A percentile compares a stretch with the other conserved stretches of the same genome.
Conservation (phyloP, 164 flowering plant genomes). For the Amborella trichopoda region DNA sequence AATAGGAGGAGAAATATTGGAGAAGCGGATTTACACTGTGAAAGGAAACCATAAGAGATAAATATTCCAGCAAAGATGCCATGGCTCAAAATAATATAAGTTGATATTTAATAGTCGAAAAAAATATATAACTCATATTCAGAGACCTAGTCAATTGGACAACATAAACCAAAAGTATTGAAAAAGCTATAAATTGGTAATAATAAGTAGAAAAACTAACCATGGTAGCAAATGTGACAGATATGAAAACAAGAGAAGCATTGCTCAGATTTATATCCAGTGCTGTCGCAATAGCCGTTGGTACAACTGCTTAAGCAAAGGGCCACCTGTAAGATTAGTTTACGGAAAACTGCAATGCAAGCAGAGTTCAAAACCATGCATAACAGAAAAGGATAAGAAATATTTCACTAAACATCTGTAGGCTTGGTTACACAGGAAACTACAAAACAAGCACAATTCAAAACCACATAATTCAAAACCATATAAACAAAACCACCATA, state of each 20-base stretch:
- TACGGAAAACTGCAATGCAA: too few species aligned
- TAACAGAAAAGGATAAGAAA: too few species aligned
- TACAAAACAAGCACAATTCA: too few species aligned
- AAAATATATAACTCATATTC: too few species aligned
- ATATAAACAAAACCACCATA: too few species aligned
- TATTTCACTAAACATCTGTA: too few species aligned
- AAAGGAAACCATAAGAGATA: conserved; percentile 5
- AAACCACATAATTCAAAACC: too few species aligned
- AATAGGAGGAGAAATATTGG: conserved; percentile 95
- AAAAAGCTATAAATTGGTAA: background rate
- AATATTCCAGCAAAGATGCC: background rate
- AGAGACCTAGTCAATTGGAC: background rate
- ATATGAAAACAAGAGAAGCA: conserved; percentile 91
- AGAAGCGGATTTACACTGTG: conserved; percentile 97
- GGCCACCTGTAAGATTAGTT: conserved; percentile 77
- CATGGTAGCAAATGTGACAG: conserved; percentile 99
- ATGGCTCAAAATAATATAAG: background rate
- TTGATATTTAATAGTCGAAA: too few species aligned
- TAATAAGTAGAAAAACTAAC: conserved; percentile 19
- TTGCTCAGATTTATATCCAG: conserved; percentile 93
- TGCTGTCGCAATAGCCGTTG: conserved; percentile 95
- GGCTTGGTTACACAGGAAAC: too few species aligned
- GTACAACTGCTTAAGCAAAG: conserved; percentile 97
- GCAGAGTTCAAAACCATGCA: too few species aligned
- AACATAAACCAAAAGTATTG: background rate